These are phyloP conservation scores for Colletotrichum sp. DNA, from an alignment of 2,329 filamentous ascomycete genomes.

Conservation along the genomic window DNA sequence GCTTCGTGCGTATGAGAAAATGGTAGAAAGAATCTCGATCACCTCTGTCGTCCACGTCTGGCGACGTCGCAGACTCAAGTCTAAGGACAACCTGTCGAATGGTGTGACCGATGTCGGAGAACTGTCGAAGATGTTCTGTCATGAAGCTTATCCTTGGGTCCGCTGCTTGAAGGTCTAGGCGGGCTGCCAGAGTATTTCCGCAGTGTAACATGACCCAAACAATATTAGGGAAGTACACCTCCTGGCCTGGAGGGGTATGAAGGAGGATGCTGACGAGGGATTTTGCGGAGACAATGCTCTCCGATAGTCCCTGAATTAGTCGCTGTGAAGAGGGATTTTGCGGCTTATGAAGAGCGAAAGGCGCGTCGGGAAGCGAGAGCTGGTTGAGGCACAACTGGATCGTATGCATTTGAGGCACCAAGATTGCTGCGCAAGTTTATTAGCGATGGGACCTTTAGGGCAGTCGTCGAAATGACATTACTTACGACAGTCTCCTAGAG, in stretches of 20 bases:
- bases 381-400: constrained; percentile 35
- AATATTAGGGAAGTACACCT: constrained; percentile 31
- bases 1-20: constrained; percentile 20
- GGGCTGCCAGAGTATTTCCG: constrained; percentile 30
- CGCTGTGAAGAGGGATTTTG: constrained; percentile 21
- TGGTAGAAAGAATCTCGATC: constrained; percentile 29
- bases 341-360: constrained; percentile 29
- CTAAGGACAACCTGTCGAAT: constrained; percentile 32
- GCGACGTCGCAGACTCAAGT: constrained; percentile 27
- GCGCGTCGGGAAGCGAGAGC: constrained; percentile 27
- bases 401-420: constrained; percentile 31
- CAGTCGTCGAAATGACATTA: fast-evolving
- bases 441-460: fast-evolving
- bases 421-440: constrained; percentile 23
- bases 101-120: constrained; percentile 32
- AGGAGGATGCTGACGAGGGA: constrained; percentile 32
- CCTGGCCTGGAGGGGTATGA: constrained; percentile 29
- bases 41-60: constrained; percentile 1
- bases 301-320: constrained; percentile 32
- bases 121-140: constrained; percentile 30
- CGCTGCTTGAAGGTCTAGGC: constrained; percentile 33
- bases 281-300: constrained; percentile 34
- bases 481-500: constrained; percentile 35
- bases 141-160: constrained; percentile 27
- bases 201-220: constrained; percentile 37